Base-by-base conservation (phyloP, 768 basidiomycete genomes). In the Pleurotus tuoliensis region DNA sequence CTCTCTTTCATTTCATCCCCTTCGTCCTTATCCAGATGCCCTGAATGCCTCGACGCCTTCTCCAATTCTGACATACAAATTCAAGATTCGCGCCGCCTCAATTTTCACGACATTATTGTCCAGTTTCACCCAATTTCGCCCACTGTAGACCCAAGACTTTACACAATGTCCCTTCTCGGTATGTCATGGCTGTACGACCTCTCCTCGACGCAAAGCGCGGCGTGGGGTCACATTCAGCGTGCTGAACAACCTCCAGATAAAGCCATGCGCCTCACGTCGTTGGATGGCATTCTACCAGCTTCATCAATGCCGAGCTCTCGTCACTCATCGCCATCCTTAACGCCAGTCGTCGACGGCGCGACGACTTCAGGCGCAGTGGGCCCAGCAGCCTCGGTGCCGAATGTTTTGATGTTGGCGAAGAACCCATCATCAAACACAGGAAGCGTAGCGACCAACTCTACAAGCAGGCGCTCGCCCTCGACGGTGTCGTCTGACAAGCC, bases 1-100 rank as follows among this genome's bases (percentile, higher is more conserved):
- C 37, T 53, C 51, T 53, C 51, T 53, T 53, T 53, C 51, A 53
- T 30, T 53, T 41, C 39, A n/a, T 22, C 51, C 51, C 39, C 51
- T 53, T 53, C 51, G 38, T 18, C 51, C 51, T 11, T 12, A 53
- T 39, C 37, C 51, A n/a, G 51, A 53, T 53, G 51, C 37, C 51
- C 51, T 53, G 51, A 53, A 53, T 18, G n/a, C 39, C 15, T 40
- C 37, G 20, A 24, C 34, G n/a, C 13, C 20, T 41, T 41, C 51
- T 39, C 27, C 34, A 39, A 39, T 41, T 16, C 38, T 22, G 37
- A 53, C 51, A 41, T 24, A 24, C 39, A 39, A 41, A 7, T 20
- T 24, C 11, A n/a, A 16, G 9, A 16, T 53, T 20, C 51, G 24
- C 51, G 38, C 41, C 51, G 51, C 38, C 34, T 41, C 37, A 22